phyloP scores from a whole-genome alignment of 1,139 yeast species.

The Pichia sp. region DNA sequence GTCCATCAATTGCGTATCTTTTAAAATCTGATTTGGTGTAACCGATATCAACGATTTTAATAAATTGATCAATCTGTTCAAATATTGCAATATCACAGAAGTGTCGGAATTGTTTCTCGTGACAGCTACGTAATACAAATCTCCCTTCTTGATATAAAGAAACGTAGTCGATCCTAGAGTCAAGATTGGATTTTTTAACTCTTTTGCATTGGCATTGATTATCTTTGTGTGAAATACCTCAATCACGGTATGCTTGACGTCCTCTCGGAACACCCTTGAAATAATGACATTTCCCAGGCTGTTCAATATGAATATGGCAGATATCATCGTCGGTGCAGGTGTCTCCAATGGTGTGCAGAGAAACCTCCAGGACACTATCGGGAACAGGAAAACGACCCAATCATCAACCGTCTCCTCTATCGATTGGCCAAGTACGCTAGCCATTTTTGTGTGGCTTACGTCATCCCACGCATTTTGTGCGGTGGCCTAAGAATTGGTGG shows the following conservation, averaged over 20 bases:
- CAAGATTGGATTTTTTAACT: slow-evolving; percentile 73
- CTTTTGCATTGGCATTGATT: slow-evolving; percentile 76
- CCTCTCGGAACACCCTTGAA: slow-evolving; percentile 70
- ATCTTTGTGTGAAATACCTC: slow-evolving; percentile 66
- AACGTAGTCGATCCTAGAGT: slow-evolving; percentile 94
- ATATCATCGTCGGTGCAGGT: slow-evolving; percentile 70
- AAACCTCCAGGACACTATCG: not conserved
- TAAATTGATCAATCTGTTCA: slow-evolving; percentile 41
- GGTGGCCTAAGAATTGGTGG: too few species aligned
- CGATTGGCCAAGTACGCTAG: too few species aligned
- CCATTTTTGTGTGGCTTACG: too few species aligned
- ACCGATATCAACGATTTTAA: slow-evolving; percentile 2
- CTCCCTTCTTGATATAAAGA: slow-evolving; percentile 68
- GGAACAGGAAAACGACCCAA: too few species aligned
- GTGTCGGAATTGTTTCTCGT: slow-evolving; percentile 81
- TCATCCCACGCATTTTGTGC: too few species aligned
- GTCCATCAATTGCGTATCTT: slow-evolving; percentile 12
- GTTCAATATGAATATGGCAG: slow-evolving; percentile 76
- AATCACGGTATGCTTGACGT: slow-evolving; percentile 68
- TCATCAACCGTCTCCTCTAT: too few species aligned
- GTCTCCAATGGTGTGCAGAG: too few species aligned
- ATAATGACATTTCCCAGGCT: slow-evolving; percentile 84
- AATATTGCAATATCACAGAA: slow-evolving; percentile 61
- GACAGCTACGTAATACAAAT: slow-evolving; percentile 82
- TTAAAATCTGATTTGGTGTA: not conserved